Conservation (phyloP, 768 basidiomycete genomes). For the Trametes coccinea region DNA sequence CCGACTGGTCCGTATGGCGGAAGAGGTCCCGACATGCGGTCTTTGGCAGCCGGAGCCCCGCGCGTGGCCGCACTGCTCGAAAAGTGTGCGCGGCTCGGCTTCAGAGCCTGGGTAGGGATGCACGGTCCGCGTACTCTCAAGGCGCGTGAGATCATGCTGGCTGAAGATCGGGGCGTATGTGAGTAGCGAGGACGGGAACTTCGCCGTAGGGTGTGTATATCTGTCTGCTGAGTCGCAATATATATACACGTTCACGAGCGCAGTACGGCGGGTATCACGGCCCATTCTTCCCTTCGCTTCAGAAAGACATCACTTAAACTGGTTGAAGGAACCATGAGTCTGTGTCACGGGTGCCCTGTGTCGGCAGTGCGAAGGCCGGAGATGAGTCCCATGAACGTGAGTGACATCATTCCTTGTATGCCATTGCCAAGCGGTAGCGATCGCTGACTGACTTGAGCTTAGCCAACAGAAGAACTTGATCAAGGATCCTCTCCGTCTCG, state of each 20-base stretch:
- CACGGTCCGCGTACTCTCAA: neutral
- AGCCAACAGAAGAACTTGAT: no score
- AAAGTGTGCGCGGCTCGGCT: conserved; percentile 4
- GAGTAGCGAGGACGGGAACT: no score
- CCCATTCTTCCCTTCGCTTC: no score
- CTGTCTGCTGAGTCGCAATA: no score
- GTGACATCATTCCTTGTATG: neutral
- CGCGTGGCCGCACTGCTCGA: neutral
- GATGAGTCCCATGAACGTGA: neutral
- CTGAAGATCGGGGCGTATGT: neutral
- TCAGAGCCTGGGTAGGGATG: neutral
- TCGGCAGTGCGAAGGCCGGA: neutral
- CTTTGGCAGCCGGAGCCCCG: neutral
- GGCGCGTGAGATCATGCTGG: neutral
- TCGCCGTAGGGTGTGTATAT: no score
- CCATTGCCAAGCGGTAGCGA: no score
- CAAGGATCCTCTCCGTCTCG: no score
- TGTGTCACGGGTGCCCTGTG: neutral
- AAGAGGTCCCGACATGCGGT: conserved; percentile 30
- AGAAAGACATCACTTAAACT: no score
- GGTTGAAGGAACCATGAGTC: no score
- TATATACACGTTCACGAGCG: no score
- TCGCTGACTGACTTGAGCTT: no score
- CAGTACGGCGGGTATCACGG: no score
- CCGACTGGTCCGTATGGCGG: conserved; percentile 66